A percentile compares a stretch with the other conserved stretches of the same genome.
These are phyloP conservation scores for Martiniozyma asiatica DNA, from an alignment of 1,139 yeast species.

Conservation along the genomic window DNA sequence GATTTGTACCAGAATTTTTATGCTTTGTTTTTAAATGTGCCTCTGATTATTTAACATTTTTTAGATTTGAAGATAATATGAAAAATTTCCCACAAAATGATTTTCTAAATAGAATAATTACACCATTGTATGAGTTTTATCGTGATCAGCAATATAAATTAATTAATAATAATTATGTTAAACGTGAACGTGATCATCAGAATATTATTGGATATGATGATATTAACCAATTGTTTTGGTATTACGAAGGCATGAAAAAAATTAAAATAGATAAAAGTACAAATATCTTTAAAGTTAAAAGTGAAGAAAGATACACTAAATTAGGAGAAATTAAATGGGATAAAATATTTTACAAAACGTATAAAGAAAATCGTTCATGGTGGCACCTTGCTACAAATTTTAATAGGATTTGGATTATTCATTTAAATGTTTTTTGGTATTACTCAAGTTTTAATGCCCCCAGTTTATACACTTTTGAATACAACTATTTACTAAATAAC, in stretches of 20 bases:
- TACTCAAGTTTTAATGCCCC: slow-evolving; percentile 73
- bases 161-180: slow-evolving; percentile 30
- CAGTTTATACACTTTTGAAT: slow-evolving; percentile 55
- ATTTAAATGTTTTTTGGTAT: slow-evolving; percentile 69
- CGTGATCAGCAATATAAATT: slow-evolving; percentile 32
- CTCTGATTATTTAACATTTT: slow-evolving; percentile 50
- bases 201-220: slow-evolving; percentile 77
- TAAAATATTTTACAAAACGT: slow-evolving; percentile 58
- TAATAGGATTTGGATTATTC: slow-evolving; percentile 76
- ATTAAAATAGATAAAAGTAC: slow-evolving; percentile 28
- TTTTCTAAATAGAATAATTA: slow-evolving; percentile 30
- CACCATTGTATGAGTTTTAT: slow-evolving; percentile 34
- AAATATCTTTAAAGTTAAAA: slow-evolving; percentile 34
- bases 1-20: slow-evolving; percentile 82
- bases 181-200: slow-evolving; percentile 54
- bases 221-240: slow-evolving; percentile 78
- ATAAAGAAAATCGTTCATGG: slow-evolving; percentile 67
- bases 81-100: slow-evolving; percentile 17
- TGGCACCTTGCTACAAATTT: slow-evolving; percentile 65
- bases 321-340: slow-evolving; percentile 52
- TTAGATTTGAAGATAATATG: slow-evolving; percentile 8
- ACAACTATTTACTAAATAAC: slow-evolving; percentile 43
- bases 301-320: slow-evolving; percentile 32
- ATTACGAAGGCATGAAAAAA: slow-evolving; percentile 42
- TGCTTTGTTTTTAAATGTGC: slow-evolving; percentile 94